Percentiles rank a stretch among this genome's conserved stretches.
These are phyloP conservation scores for Suhomyces coccinellae DNA, from an alignment of 1,139 yeast species.

Conservation along the genomic window DNA sequence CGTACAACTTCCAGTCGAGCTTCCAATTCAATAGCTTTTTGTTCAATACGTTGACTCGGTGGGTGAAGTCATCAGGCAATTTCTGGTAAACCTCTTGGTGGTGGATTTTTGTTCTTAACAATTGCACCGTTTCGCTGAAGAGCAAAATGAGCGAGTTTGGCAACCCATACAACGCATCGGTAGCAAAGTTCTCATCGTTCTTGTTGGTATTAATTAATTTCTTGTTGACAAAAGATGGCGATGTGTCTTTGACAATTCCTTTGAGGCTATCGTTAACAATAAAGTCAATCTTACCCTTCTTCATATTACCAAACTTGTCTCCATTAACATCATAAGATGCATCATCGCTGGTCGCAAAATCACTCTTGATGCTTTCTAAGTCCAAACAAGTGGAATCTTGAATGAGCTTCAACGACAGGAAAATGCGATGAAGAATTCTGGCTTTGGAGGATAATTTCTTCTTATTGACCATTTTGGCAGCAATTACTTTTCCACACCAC, in stretches of 20 bases:
- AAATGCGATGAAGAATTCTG: constrained; percentile 71
- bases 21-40: constrained; percentile 61
- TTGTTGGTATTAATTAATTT: constrained; percentile 46
- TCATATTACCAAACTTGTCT: constrained; percentile 28
- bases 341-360: constrained; percentile 31
- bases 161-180: constrained; percentile 80
- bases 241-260: constrained; percentile 21
- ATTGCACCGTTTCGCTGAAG: constrained; percentile 68
- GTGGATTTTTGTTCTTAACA: constrained; percentile 62
- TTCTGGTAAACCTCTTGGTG: constrained; percentile 35
- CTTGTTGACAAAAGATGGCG: constrained; percentile 46
- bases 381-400: constrained; percentile 72
- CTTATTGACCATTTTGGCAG: constrained; percentile 64
- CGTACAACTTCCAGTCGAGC: constrained; percentile 58
- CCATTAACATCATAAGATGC: constrained; percentile 44
- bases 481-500: constrained; percentile 75
- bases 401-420: constrained; percentile 69
- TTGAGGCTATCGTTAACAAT: constrained; percentile 37
- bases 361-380: constrained; percentile 40
- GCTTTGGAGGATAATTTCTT: constrained; percentile 76
- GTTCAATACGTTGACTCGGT: constrained; percentile 50
- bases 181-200: constrained; percentile 60
- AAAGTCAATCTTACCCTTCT: constrained; percentile 46
- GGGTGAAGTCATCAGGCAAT: constrained; percentile 46
- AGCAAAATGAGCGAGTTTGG: constrained; percentile 77